These are phyloP conservation scores for Venturiaceae sp. DNA, from an alignment of 2,329 filamentous ascomycete species.

Conservation along the genomic window DNA sequence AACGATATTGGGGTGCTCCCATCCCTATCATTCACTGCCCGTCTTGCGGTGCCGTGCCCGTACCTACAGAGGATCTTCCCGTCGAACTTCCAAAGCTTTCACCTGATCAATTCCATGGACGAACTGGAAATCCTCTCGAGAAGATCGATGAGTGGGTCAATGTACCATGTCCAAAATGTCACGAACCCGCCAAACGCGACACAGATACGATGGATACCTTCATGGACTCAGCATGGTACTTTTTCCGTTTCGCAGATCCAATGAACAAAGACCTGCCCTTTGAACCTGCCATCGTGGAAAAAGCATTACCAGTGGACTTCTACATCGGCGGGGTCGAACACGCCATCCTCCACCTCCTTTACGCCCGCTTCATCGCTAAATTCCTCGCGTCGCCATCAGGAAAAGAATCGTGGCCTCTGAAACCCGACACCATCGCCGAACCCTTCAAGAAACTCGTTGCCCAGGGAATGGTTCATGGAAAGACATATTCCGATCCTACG, in stretches of 20 bases:
- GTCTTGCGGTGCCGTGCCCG: slow-evolving; percentile 68
- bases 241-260: slow-evolving; percentile 67
- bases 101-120: slow-evolving; percentile 57
- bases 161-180: slow-evolving; percentile 65
- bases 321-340: slow-evolving; percentile 88
- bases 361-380: slow-evolving; percentile 84
- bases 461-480: slow-evolving; percentile 90
- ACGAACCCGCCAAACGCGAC: slow-evolving; percentile 62
- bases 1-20: slow-evolving; percentile 84
- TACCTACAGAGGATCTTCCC: slow-evolving; percentile 66
- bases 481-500: slow-evolving; percentile 65
- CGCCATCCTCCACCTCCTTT: slow-evolving; percentile 81
- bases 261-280: slow-evolving; percentile 54
- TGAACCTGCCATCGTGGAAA: slow-evolving; percentile 45
- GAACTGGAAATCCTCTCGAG: slow-evolving; percentile 68
- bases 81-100: slow-evolving; percentile 64
- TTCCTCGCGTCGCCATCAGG: slow-evolving; percentile 53
- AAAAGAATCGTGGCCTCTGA: slow-evolving; percentile 26
- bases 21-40: slow-evolving; percentile 81
- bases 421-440: slow-evolving; percentile 43
- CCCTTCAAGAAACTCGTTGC: slow-evolving; percentile 77
- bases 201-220: slow-evolving; percentile 97
- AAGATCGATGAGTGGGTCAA: slow-evolving; percentile 64
- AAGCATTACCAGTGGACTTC: slow-evolving; percentile 66
- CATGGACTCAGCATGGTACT: slow-evolving; percentile 94